phyloP scores from a whole-genome alignment of 441 rosid genomes.

The Omphalea diandra region DNA sequence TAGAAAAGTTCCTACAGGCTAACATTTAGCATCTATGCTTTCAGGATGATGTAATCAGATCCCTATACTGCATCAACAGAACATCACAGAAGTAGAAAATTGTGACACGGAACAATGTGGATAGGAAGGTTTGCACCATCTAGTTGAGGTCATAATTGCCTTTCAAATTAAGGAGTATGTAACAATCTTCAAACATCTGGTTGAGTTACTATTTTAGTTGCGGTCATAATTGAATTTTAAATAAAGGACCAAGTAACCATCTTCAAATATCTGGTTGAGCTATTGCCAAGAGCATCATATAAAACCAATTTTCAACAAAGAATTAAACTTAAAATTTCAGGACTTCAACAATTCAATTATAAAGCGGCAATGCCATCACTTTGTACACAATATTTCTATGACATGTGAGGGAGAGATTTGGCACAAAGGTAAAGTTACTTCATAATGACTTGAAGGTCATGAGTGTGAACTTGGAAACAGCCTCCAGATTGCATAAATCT shows the following conservation, averaged over 20 bases:
- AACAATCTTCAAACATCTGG: background rate
- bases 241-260: background rate
- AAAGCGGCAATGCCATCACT: background rate
- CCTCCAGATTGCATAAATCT: background rate
- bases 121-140: background rate
- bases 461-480: background rate
- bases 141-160: background rate
- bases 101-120: background rate
- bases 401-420: background rate
- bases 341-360: background rate
- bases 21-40: background rate
- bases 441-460: background rate
- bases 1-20: background rate
- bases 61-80: background rate
- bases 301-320: background rate
- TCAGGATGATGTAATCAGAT: no score
- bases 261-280: slow-evolving; percentile 1
- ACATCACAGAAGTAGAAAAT: background rate
- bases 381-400: background rate
- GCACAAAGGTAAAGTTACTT: background rate
- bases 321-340: background rate
- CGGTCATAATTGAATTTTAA: background rate
- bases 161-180: background rate
- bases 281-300: background rate
- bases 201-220: background rate